These are phyloP conservation scores for Pythium dissimile DNA, from an alignment of 352 stramenopile species.

Conservation along the genomic window DNA sequence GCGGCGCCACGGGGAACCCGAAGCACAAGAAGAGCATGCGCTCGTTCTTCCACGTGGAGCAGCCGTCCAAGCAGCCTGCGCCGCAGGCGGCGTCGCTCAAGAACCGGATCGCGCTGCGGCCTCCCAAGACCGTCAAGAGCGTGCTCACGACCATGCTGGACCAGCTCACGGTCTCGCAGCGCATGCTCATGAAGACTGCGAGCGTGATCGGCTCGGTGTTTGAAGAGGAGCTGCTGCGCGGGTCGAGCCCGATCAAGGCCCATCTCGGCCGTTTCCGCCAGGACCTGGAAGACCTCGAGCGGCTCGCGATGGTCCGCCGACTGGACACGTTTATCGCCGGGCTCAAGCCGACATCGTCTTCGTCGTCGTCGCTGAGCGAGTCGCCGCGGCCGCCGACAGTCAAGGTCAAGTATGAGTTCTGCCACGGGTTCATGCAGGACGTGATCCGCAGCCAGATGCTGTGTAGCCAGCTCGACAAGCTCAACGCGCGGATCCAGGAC, in stretches of 20 bases:
- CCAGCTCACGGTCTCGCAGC: conserved; percentile 77
- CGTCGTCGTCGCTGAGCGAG: not conserved
- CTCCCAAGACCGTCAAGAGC: conserved; percentile 78
- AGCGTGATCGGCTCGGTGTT: conserved; percentile 76
- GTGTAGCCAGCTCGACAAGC: conserved; percentile 77
- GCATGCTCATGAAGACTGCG: conserved; percentile 86
- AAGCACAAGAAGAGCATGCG: conserved; percentile 46
- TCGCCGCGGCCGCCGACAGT: conserved; percentile 16
- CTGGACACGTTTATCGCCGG: conserved; percentile 76
- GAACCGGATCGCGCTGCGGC: conserved; percentile 60
- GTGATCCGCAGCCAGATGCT: conserved; percentile 83
- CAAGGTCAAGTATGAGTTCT: conserved; percentile 85
- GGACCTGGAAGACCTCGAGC: conserved; percentile 72
- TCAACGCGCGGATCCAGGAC: conserved; percentile 62
- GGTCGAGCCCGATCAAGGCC: conserved; percentile 64
- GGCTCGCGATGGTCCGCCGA: conserved; percentile 71
- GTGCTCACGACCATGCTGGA: conserved; percentile 82
- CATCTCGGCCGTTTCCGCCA: conserved; percentile 61
- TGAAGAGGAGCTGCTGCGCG: conserved; percentile 69
- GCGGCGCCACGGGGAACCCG: not conserved
- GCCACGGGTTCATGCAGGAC: conserved; percentile 83
- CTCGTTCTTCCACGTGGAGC: conserved; percentile 54
- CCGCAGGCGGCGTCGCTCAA: conserved; percentile 49
- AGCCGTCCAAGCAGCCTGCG: conserved; percentile 16
- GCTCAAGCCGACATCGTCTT: conserved; percentile 28